Evolutionary conservation across 768 basidiomycete genomes (phyloP).

Genomic region (Baorangia bicolor): DNA sequence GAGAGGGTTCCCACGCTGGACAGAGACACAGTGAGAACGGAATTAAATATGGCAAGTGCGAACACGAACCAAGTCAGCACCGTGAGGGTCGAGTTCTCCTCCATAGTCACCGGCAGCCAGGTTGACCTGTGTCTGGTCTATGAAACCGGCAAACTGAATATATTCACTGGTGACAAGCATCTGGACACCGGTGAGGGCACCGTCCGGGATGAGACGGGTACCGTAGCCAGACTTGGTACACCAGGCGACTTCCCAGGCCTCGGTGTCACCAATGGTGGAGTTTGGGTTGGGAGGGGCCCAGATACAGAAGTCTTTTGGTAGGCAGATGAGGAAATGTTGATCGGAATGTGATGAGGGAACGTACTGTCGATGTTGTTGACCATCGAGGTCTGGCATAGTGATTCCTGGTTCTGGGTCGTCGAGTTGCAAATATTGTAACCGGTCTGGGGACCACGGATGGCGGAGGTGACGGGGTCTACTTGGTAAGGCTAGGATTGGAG

Average conservation of each 20-base stretch:
- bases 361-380: conserved; percentile 52
- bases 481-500: conserved; percentile 45
- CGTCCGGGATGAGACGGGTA: conserved; percentile 65
- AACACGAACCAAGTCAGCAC: conserved; percentile 57
- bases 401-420: conserved; percentile 58
- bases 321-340: conserved; percentile 24
- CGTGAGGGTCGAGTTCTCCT: conserved; percentile 78
- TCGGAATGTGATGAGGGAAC: neutral
- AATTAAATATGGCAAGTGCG: conserved; percentile 5
- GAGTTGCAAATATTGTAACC: conserved; percentile 73
- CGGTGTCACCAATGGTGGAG: conserved; percentile 60
- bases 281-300: conserved; percentile 55
- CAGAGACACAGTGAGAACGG: conserved; percentile 6
- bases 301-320: conserved; percentile 63
- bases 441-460: conserved; percentile 54
- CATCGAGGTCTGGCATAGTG: conserved; percentile 67
- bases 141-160: conserved; percentile 57
- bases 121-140: conserved; percentile 63
- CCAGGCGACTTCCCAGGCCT: conserved; percentile 70
- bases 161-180: conserved; percentile 58
- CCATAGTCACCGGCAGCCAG: conserved; percentile 55
- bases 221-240: conserved; percentile 67
- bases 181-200: conserved; percentile 65
- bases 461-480: conserved; percentile 40
- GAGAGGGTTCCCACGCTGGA: conserved; percentile 75